Percentiles rank a stretch among this genome's conserved stretches.
Evolutionary conservation across 768 basidiomycete species (phyloP).

Genomic region (Mycena epipterygia): DNA sequence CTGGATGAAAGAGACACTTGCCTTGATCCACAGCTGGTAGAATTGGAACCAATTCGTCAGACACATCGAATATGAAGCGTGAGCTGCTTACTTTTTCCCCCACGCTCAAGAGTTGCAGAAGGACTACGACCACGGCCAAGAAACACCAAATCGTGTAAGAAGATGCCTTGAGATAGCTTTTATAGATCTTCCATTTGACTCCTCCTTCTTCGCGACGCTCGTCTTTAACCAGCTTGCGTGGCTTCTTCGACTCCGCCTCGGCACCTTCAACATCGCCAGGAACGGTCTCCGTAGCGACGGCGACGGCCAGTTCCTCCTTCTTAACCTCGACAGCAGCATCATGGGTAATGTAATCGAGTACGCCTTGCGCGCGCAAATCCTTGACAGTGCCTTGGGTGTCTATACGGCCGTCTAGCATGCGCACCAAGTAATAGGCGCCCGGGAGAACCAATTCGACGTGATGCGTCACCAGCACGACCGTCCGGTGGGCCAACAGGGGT

Average conservation of each 20-base stretch:
- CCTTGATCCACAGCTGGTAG: conserved; percentile 73
- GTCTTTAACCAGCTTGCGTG: conserved; percentile 82
- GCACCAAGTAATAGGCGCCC: conserved; percentile 77
- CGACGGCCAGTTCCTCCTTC: conserved; percentile 59
- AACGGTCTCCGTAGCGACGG: conserved; percentile 46
- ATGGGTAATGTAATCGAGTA: conserved; percentile 73
- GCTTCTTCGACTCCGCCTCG: conserved; percentile 62
- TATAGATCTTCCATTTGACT: conserved; percentile 84
- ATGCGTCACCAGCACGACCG: conserved; percentile 84
- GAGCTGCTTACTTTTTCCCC: conserved; percentile 60
- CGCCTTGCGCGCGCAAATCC: conserved; percentile 72
- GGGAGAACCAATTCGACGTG: conserved; percentile 90
- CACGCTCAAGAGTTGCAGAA: conserved; percentile 62
- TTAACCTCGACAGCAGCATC: conserved; percentile 65
- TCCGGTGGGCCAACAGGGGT: conserved; percentile 74
- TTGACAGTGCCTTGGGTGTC: conserved; percentile 79
- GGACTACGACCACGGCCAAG: conserved; percentile 62
- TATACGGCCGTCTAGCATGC: conserved; percentile 86
- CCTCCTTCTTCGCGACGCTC: conserved; percentile 82
- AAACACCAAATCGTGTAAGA: conserved; percentile 79
- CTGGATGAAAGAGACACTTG: neutral
- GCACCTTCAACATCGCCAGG: conserved; percentile 37
- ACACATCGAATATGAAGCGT: neutral
- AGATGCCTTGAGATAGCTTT: conserved; percentile 81
- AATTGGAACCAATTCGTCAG: neutral